phyloP scores from a whole-genome alignment of 768 basidiomycete species.

The Hypholoma fasciculare region DNA sequence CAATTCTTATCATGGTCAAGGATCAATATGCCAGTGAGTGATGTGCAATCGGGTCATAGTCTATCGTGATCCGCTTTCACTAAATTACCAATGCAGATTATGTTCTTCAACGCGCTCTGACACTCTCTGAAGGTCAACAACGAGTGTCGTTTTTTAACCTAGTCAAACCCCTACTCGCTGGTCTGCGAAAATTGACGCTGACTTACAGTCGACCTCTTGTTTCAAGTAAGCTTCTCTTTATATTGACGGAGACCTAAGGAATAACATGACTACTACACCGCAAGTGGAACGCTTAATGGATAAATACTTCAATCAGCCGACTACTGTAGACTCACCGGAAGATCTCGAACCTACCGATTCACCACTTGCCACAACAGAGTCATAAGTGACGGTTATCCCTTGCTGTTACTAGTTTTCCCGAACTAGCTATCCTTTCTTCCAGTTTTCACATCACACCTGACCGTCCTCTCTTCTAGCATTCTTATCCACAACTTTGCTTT shows the following conservation, averaged over 20 bases:
- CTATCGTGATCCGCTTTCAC: neutral
- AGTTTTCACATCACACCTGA: no score
- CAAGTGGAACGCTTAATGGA: slow-evolving; percentile 66
- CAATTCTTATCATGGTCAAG: slow-evolving; percentile 77
- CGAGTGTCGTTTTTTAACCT: slow-evolving; percentile 60
- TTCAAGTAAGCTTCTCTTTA: slow-evolving; percentile 57
- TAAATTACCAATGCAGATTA: slow-evolving; percentile 57
- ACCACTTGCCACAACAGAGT: no score
- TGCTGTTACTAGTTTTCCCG: no score
- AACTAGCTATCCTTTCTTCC: no score
- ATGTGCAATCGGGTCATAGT: neutral
- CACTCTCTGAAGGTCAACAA: slow-evolving; percentile 71
- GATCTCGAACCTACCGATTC: no score
- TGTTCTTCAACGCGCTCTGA: slow-evolving; percentile 79
- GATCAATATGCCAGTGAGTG: slow-evolving; percentile 86
- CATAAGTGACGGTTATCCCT: no score
- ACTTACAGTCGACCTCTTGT: slow-evolving; percentile 80
- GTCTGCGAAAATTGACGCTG: slow-evolving; percentile 71
- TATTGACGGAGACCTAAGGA: no score
- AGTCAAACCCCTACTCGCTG: slow-evolving; percentile 66
- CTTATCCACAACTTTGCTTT: no score
- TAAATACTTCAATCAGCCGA: slow-evolving; percentile 12
- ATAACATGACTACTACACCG: no score
- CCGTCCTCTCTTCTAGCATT: no score
- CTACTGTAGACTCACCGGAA: neutral